phyloP scores from a whole-genome alignment of 352 stramenopile species.

The Phytophthora fragariaefolia region DNA sequence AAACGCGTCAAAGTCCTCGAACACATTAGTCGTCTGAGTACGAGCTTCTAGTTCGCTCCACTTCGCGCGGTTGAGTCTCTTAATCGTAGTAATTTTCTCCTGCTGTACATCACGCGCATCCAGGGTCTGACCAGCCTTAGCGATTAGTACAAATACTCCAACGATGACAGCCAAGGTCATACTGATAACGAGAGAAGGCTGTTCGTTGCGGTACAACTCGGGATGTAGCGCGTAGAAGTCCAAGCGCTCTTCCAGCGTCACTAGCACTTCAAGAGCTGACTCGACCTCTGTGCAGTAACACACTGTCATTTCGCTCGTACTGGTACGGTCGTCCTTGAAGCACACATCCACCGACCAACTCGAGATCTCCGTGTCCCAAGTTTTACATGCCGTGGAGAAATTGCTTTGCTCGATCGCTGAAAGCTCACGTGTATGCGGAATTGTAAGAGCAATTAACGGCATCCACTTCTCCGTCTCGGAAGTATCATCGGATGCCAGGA shows the following conservation, averaged over 20 bases:
- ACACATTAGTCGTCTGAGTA: conserved; percentile 30
- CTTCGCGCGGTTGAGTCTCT: conserved; percentile 65
- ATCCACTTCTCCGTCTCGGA: conserved; percentile 31
- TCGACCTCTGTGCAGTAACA: conserved; percentile 77
- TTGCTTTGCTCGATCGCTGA: conserved; percentile 55
- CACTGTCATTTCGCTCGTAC: conserved; percentile 46
- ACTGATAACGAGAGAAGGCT: conserved; percentile 52
- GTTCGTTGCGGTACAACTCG: conserved; percentile 71
- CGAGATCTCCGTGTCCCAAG: conserved; percentile 48
- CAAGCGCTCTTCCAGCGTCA: conserved; percentile 68
- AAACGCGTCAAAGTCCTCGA: conserved; percentile 64
- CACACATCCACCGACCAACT: conserved; percentile 62
- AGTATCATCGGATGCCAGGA: not conserved
- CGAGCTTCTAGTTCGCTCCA: conserved; percentile 68
- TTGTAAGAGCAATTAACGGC: conserved; percentile 52
- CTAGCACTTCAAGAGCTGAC: conserved; percentile 61
- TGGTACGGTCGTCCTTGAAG: conserved; percentile 61
- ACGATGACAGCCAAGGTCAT: conserved; percentile 51
- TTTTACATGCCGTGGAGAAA: conserved; percentile 65
- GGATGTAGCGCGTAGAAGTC: conserved; percentile 63
- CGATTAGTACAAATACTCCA: conserved; percentile 40
- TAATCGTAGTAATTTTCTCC: conserved; percentile 65
- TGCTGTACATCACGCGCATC: conserved; percentile 44
- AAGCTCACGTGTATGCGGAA: conserved; percentile 57
- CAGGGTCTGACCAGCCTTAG: conserved; percentile 39